Evolutionary conservation across 768 basidiomycete genomes (phyloP), one percentile per base, ranked within the genome.

Genomic region (Piloderma croceum): DNA sequence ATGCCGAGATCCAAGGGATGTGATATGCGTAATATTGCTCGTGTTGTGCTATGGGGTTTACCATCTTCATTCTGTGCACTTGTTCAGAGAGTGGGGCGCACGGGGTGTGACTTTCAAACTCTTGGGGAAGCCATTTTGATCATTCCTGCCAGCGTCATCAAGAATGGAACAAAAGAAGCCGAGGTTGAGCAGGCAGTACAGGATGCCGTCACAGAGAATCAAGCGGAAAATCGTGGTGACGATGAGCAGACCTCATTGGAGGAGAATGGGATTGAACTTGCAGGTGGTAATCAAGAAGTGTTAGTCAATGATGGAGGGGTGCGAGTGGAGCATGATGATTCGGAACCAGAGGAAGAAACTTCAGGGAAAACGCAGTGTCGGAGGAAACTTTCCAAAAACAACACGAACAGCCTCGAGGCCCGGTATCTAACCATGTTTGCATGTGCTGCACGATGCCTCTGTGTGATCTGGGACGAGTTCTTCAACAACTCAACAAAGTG

Each of bases 11-110:
- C 10, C 12, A 38, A 50, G 49, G 47, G 49, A 1, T 47, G 42
- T 34, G 35, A 50, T 33, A 43, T 50, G 42, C 43, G 39, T 15
- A 44, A 45, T 31, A 45, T 50, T n/a, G 38, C 29, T 17, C 42
- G 40, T 4, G 50, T 51, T 6, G 41, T 53, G 5, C 32, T 48
- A 0, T 56, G 53, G 53, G 45, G 43, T 1, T 37, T 56, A 2
- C 53, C 54, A 10, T 47, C 46, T 0, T 46, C 53, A 12, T 51
- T 56, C 43, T 56, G 46, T 24, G 31, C 53, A 5, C 36, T 56
- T 2, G 45, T 47, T 7, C 53, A 56, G 34, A 46, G 43, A 4
- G 43, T 46, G 5, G 50, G 54, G 3, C 47, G 53, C 1, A 48
- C 54, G 15, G 45, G 34, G 11, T 38, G 53, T 1, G 53, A 51